Conservation (phyloP, 805 yeast genomes). For the Jamesozyma rosinii region DNA sequence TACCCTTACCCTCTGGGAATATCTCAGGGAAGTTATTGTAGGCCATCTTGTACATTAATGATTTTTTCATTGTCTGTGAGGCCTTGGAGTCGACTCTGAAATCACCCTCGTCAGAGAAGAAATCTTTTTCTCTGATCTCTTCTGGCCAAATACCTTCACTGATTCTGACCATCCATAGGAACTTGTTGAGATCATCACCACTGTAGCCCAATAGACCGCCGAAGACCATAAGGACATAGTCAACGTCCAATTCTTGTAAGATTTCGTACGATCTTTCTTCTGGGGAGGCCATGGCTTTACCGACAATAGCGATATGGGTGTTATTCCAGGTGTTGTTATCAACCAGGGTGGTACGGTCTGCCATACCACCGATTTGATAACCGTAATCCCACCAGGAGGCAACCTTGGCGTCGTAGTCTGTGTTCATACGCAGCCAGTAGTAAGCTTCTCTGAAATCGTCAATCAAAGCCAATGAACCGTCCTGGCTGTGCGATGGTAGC, state of each 20-base stretch:
- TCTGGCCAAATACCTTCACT: slow-evolving; percentile 99
- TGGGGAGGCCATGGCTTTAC: slow-evolving; percentile 89
- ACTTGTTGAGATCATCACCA: slow-evolving; percentile 94
- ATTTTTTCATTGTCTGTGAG: slow-evolving; percentile 74
- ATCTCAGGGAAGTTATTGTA: slow-evolving; percentile 77
- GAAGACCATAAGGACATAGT: slow-evolving; percentile 83
- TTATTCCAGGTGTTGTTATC: slow-evolving; percentile 99
- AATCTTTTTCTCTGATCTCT: slow-evolving; percentile 80
- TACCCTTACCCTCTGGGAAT: slow-evolving; percentile 47
- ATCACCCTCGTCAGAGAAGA: slow-evolving; percentile 78
- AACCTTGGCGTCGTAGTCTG: slow-evolving; percentile 88
- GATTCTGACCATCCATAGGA: slow-evolving; percentile 97
- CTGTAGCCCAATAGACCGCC: slow-evolving; percentile 91
- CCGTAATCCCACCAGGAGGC: slow-evolving; percentile 99
- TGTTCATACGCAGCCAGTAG: slow-evolving; percentile 97
- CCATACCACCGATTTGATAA: slow-evolving; percentile 99
- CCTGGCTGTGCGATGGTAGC: slow-evolving; percentile 66
- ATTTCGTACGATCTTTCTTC: slow-evolving; percentile 87
- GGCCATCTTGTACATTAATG: slow-evolving; percentile 90
- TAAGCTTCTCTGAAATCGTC: slow-evolving; percentile 98
- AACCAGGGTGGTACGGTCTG: slow-evolving; percentile 94
- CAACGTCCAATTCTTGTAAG: slow-evolving; percentile 85
- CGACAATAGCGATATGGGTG: slow-evolving; percentile 98
- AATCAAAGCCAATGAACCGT: slow-evolving; percentile 75
- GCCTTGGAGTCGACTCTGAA: slow-evolving; percentile 80